These are phyloP conservation scores for Volvox carteri DNA, from an alignment of 163 green algal genomes.

Conservation along the genomic window DNA sequence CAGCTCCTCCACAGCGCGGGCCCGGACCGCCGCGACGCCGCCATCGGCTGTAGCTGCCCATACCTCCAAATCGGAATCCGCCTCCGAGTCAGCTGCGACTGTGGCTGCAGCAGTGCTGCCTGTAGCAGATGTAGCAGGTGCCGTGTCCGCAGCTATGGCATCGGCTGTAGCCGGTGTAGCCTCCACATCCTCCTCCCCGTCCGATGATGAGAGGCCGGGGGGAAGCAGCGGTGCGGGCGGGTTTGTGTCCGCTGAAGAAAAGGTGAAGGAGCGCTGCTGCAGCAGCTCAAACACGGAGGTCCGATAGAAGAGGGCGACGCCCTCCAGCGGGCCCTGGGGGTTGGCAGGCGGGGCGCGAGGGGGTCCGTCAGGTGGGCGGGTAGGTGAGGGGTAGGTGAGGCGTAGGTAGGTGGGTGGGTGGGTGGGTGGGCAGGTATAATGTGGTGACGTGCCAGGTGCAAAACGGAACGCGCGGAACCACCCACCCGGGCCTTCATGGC, in stretches of 20 bases:
- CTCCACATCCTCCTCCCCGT: background rate
- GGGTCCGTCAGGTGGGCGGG: no score
- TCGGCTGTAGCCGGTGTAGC: background rate
- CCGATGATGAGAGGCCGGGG: background rate
- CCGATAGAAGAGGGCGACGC: constrained; percentile 63
- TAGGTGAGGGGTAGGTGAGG: no score
- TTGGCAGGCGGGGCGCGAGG: background rate
- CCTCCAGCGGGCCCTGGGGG: constrained; percentile 58
- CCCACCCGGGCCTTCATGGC: no score
- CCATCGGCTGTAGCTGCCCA: background rate
- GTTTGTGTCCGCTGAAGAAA: constrained; percentile 18
- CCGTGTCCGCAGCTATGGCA: background rate
- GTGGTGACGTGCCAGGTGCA: no score
- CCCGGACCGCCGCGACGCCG: background rate
- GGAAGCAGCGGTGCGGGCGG: background rate
- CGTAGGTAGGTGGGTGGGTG: no score
- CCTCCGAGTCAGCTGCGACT: background rate
- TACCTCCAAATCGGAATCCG: background rate
- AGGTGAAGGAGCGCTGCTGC: constrained; percentile 9
- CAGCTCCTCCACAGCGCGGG: background rate
- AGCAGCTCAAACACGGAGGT: constrained; percentile 18
- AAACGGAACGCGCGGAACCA: no score
- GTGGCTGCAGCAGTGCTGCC: background rate
- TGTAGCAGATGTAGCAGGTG: background rate
- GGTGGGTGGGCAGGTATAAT: no score